Percentiles rank a stretch among this genome's conserved stretches.
phyloP scores from a whole-genome alignment of 768 basidiomycete genomes.

The Hericium rajendrae region DNA sequence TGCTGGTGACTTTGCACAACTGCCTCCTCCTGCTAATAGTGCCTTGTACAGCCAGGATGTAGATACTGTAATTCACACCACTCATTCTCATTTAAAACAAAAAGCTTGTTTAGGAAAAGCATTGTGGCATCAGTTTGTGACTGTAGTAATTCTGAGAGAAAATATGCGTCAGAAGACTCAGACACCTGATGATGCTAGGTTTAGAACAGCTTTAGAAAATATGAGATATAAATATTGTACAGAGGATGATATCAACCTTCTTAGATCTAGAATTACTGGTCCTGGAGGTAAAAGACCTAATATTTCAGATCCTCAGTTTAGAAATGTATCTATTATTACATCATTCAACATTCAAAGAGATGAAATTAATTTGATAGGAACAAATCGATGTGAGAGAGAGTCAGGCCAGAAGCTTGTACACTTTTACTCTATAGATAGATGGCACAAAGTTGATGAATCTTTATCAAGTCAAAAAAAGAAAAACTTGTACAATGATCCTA shows the following conservation, averaged over 20 bases:
- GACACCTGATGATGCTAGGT: constrained; percentile 18
- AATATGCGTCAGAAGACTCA: constrained; percentile 11
- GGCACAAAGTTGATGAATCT: not conserved
- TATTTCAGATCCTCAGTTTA: constrained; percentile 16
- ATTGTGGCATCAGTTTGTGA: constrained; percentile 13
- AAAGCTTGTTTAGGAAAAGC: constrained; percentile 8
- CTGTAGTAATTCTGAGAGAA: constrained; percentile 12
- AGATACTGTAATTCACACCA: not conserved
- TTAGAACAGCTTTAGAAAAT: constrained; percentile 25
- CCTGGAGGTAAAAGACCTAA: not conserved
- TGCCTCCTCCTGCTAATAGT: constrained; percentile 22
- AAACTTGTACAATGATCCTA: not conserved
- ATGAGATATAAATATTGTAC: constrained; percentile 33
- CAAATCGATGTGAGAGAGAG: constrained; percentile 24
- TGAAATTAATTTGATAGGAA: constrained; percentile 26
- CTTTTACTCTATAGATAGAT: constrained; percentile 19
- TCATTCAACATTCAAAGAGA: constrained; percentile 28
- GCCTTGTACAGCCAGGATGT: constrained; percentile 14
- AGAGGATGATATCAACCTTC: constrained; percentile 25
- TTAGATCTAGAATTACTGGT: constrained; percentile 19
- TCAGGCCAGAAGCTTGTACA: constrained; percentile 16
- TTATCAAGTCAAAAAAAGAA: not conserved
- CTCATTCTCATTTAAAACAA: constrained; percentile 1
- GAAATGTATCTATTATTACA: constrained; percentile 30
- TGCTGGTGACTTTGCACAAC: constrained; percentile 38